Evolutionary conservation across 257 asterid genomes (phyloP), one percentile per base, ranked within the genome.

Genomic region (Primulina tabacum): DNA sequence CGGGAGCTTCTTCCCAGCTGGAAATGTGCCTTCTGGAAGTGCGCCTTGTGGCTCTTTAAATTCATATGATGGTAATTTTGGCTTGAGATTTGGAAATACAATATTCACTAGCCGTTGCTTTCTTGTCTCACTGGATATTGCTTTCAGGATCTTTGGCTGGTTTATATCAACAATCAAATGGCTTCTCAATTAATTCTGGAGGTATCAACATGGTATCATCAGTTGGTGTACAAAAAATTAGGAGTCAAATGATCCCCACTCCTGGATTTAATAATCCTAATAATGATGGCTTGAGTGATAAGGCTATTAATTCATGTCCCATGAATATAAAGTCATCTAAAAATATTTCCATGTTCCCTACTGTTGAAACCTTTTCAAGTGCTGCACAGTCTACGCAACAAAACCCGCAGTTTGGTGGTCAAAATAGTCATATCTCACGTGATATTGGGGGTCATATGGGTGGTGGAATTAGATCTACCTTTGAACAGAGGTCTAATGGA

Each of bases 161-260:
- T 83, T 90, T 92, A 71, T 91, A 85, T 80, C 98, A 88, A 65
- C 92, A 85, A 38, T 74, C 90, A 43, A 62, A 92, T 64, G 82
- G 84, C 74, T 88, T 85, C 73, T 69, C 89, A 28, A 81, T 70
- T 50, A 84, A 80, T 69, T 79, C 90, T 75, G 88, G 87, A 38
- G 90, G 95, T 76, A 85, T 67, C 74, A 89, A 77, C 90, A 71
- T 78, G 81, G 77, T 76, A 60, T 12, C 88, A 73, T 83, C 97
- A 76, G 65, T 85, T 82, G 90, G 86, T 68, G 84, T 69, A 60
- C 92, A 85, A 73, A 90, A 95, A 75, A 82, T 84, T 87, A 63
- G 89, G n/a, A 85, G 92, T 78, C 99, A 91, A 82, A 94, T 91
- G 98, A 94, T 94, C 56, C 97, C 99, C 7, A 89, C 99, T 63